Conservation (phyloP, 208 protist genomes). For the Acanthamoeba sp. region DNA sequence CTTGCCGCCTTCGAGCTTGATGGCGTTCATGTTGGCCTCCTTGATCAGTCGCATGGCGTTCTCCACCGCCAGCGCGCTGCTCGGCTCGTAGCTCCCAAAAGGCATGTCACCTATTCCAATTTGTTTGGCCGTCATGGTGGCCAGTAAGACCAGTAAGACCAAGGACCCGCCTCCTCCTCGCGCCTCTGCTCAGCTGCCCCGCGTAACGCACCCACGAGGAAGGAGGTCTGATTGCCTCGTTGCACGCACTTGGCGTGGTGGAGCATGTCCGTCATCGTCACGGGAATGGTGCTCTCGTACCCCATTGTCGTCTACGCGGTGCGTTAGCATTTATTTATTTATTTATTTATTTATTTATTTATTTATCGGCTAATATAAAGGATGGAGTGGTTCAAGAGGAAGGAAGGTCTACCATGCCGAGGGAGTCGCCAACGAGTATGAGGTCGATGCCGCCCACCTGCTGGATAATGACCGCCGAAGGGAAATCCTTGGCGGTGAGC, state of each 20-base stretch:
- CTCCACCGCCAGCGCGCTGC: slow-evolving; percentile 78
- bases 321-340: not conserved
- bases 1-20: slow-evolving; percentile 91
- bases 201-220: slow-evolving; percentile 58
- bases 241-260: slow-evolving; percentile 72
- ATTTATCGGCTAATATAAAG: not conserved
- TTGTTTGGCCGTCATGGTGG: slow-evolving; percentile 81
- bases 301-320: slow-evolving; percentile 80
- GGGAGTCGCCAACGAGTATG: slow-evolving; percentile 90
- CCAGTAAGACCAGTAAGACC: no score
- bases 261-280: slow-evolving; percentile 88
- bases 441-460: slow-evolving; percentile 86
- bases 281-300: slow-evolving; percentile 84
- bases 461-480: slow-evolving; percentile 83
- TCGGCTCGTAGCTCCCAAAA: slow-evolving; percentile 90
- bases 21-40: slow-evolving; percentile 85
- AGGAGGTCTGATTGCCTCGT: slow-evolving; percentile 60
- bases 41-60: slow-evolving; percentile 73
- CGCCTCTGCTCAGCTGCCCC: no score
- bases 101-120: slow-evolving; percentile 93
- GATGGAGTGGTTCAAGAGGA: no score
- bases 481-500: slow-evolving; percentile 91
- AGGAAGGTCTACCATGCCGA: slow-evolving; percentile 86
- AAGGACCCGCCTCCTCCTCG: no score
- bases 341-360: no score